Conservation (phyloP, 202 grass and related monocot species). For the Setaria italica region DNA sequence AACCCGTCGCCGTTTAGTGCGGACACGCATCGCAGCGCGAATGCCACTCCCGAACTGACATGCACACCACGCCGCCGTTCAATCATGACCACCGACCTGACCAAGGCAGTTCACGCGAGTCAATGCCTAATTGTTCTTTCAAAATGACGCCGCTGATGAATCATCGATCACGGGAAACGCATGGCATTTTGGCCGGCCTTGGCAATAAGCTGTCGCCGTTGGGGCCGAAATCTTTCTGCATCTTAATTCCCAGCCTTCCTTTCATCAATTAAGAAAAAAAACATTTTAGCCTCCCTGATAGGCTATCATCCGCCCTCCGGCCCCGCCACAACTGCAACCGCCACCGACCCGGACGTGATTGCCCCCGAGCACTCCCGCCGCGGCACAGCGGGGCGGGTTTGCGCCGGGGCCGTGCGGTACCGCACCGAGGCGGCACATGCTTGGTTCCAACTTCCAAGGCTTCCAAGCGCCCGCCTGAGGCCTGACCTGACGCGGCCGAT, state of each 20-base stretch:
- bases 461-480: neutral
- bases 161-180: neutral
- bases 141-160: too few species aligned
- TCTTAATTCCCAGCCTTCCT: neutral
- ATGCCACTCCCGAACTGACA: too few species aligned
- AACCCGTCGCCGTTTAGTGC: too few species aligned
- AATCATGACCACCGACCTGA: neutral
- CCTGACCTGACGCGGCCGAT: neutral
- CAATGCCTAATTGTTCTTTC: too few species aligned
- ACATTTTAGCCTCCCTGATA: neutral
- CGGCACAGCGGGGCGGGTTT: neutral
- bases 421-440: neutral
- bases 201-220: neutral
- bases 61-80: neutral
- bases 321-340: neutral
- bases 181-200: neutral
- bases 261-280: too few species aligned
- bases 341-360: constrained; percentile 4
- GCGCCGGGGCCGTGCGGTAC: neutral
- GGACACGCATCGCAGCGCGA: too few species aligned
- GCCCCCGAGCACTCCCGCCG: neutral
- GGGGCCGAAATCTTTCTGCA: neutral
- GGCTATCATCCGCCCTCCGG: neutral
- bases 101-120: too few species aligned
- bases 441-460: too few species aligned